phyloP scores from a whole-genome alignment of 345 rosid genomes.

The Gossypium stocksii region DNA sequence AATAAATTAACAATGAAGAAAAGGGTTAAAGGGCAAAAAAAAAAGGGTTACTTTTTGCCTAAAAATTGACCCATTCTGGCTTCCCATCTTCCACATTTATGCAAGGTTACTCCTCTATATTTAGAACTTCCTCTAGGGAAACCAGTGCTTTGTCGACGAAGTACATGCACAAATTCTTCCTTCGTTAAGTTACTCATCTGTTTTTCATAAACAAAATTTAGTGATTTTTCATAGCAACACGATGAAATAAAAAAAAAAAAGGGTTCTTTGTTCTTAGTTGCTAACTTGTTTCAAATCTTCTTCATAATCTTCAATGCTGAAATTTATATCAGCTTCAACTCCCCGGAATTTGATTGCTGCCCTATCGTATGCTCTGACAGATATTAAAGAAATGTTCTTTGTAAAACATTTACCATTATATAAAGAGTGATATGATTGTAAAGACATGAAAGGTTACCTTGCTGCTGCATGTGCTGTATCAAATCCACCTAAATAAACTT shows the following conservation, averaged over 20 bases:
- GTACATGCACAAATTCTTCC: constrained; percentile 94
- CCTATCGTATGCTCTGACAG: constrained; percentile 85
- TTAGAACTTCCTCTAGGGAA: constrained; percentile 95
- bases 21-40: background rate
- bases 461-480: constrained; percentile 99
- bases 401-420: background rate
- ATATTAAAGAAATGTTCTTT: background rate
- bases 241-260: background rate
- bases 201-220: constrained; percentile 1
- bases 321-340: constrained; percentile 88
- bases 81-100: constrained; percentile 99
- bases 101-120: constrained; percentile 96
- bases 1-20: background rate
- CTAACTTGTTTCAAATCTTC: constrained; percentile 87
- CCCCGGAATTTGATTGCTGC: constrained; percentile 98
- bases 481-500: constrained; percentile 99
- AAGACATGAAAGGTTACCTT: constrained; percentile 42
- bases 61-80: constrained; percentile 95
- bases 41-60: constrained; percentile 65
- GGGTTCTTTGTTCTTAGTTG: constrained; percentile 1
- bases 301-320: constrained; percentile 71
- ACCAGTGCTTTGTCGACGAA: constrained; percentile 95
- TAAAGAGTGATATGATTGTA: background rate
- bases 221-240: constrained; percentile 1
- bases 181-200: constrained; percentile 87